A percentile compares a stretch with the other conserved stretches of the same genome.
phyloP scores from a whole-genome alignment of 1,284 basidiomycete species.

The Microbotryum scabiosae region DNA sequence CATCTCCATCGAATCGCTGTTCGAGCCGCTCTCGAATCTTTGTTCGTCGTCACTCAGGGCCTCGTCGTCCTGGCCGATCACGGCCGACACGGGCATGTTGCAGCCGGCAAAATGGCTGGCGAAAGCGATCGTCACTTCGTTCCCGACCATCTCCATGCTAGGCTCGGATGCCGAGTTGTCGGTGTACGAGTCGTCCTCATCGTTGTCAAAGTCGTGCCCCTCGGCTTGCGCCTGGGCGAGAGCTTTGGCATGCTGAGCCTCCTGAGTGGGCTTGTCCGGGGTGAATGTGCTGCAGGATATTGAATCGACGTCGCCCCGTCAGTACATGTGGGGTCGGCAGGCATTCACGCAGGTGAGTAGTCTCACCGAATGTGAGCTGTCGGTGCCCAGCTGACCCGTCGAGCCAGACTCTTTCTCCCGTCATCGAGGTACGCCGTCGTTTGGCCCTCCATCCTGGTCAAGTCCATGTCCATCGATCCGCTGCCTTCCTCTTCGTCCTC shows the following conservation, averaged over 20 bases:
- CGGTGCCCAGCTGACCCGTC: slow-evolving; percentile 27
- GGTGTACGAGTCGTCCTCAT: not conserved
- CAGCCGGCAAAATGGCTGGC: slow-evolving; percentile 27
- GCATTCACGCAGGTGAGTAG: not conserved
- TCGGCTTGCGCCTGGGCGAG: slow-evolving; percentile 2
- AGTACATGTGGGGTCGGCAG: not conserved
- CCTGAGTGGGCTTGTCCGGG: slow-evolving; percentile 25
- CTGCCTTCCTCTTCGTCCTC: slow-evolving; percentile 12
- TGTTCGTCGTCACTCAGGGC: not conserved
- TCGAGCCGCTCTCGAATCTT: not conserved
- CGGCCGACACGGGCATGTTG: slow-evolving; percentile 15
- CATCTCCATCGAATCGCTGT: slow-evolving; percentile 5
- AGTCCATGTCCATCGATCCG: slow-evolving; percentile 27
- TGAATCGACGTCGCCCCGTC: not conserved
- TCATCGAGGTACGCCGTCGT: slow-evolving; percentile 9
- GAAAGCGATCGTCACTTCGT: slow-evolving; percentile 20
- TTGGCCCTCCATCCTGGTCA: slow-evolving; percentile 12
- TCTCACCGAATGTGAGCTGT: slow-evolving; percentile 22
- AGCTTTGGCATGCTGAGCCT: slow-evolving; percentile 14
- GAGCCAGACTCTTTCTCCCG: slow-evolving; percentile 15
- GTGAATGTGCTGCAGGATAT: slow-evolving; percentile 20
- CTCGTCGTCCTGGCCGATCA: slow-evolving; percentile 2
- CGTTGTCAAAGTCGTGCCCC: not conserved
- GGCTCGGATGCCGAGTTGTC: not conserved
- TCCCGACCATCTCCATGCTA: slow-evolving; percentile 25